A percentile compares a stretch with the other conserved stretches of the same genome.
phyloP scores from a whole-genome alignment of 768 basidiomycete genomes.

The Dioszegia crocea region DNA sequence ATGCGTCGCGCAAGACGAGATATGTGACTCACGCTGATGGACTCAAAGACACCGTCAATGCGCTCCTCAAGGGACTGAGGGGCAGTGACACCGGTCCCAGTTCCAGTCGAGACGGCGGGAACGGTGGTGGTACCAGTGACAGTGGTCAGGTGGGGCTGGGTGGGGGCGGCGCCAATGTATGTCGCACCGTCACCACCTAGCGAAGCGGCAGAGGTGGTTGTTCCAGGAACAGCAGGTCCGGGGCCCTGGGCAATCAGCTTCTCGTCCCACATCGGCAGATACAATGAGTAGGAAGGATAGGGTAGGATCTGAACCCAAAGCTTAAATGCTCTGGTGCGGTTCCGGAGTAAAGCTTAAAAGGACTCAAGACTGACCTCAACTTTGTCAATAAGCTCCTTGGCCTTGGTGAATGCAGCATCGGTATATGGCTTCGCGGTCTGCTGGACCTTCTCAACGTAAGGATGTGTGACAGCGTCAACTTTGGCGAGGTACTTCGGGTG shows the following conservation, averaged over 20 bases:
- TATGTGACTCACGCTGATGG: constrained; percentile 9
- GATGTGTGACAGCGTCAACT: constrained; percentile 16
- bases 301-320: no score
- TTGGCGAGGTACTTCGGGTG: constrained; percentile 24
- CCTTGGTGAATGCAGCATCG: constrained; percentile 38
- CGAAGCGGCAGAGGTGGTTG: neutral
- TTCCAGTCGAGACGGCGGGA: neutral
- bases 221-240: neutral
- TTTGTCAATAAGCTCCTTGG: constrained; percentile 41
- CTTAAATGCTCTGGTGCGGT: no score
- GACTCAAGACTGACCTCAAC: constrained; percentile 19
- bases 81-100: neutral
- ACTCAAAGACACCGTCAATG: neutral
- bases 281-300: neutral
- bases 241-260: neutral
- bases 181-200: constrained; percentile 3
- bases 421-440: constrained; percentile 43
- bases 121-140: neutral
- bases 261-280: neutral
- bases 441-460: constrained; percentile 41
- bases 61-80: neutral
- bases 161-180: neutral
- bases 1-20: no score
- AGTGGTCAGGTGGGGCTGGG: neutral
- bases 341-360: no score